Percentiles rank a stretch among this genome's conserved stretches.
phyloP scores from a whole-genome alignment of 164 flowering plant genomes.

The Dillenia suffruticosa region DNA sequence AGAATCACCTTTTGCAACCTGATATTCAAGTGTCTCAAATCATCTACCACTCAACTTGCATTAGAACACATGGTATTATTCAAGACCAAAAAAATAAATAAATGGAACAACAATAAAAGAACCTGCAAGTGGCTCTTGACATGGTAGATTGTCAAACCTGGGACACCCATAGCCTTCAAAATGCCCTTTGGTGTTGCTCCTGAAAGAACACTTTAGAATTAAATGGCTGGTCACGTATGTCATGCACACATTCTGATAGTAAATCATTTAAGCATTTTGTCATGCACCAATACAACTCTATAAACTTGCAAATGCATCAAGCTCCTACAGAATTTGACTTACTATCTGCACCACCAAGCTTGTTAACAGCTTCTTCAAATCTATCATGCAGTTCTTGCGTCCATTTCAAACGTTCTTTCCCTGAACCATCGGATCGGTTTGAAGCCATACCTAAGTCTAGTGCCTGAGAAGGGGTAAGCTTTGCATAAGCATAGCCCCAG shows the following conservation, averaged over 20 bases:
- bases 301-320: too few species aligned
- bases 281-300: too few species aligned
- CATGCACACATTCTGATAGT: too few species aligned
- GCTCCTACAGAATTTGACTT: constrained; percentile 18
- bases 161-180: constrained; percentile 49
- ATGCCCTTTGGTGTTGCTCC: constrained; percentile 84
- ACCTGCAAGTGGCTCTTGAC: constrained; percentile 88
- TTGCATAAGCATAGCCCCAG: background rate
- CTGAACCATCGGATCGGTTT: constrained; percentile 22
- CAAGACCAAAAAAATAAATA: background rate
- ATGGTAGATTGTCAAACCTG: constrained; percentile 60
- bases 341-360: constrained; percentile 79
- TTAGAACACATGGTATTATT: too few species aligned
- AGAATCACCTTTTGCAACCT: too few species aligned
- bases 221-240: too few species aligned
- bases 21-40: too few species aligned
- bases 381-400: constrained; percentile 58
- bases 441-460: constrained; percentile 25
- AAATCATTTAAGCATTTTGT: too few species aligned
- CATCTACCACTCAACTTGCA: too few species aligned
- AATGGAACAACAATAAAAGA: background rate
- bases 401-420: constrained; percentile 63
- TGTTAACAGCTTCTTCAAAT: constrained; percentile 60
- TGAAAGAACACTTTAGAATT: constrained; percentile 8
- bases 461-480: background rate